These are phyloP conservation scores for Saccharomyces eubayanus DNA, from an alignment of 805 yeast genomes.

Conservation along the genomic window DNA sequence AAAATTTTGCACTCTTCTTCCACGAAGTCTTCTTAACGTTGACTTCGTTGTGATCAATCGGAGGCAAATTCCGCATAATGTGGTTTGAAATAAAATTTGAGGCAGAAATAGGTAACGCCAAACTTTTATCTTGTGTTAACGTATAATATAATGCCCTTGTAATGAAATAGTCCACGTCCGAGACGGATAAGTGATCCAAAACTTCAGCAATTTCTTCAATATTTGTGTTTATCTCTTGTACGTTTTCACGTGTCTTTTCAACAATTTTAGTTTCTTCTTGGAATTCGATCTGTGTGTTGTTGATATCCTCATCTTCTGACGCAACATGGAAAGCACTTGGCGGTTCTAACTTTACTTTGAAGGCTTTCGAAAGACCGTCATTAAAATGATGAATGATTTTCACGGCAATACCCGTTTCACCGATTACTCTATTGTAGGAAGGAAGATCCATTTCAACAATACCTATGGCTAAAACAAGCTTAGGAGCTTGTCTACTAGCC, in stretches of 20 bases:
- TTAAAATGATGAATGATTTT: conserved; percentile 55
- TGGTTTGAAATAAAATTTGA: conserved; percentile 69
- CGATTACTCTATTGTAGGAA: conserved; percentile 40
- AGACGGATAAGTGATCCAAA: conserved; percentile 38
- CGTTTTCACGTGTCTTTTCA: conserved; percentile 4
- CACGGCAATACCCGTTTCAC: conserved; percentile 73
- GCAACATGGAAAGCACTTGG: conserved; percentile 32
- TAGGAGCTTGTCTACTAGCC: conserved; percentile 51
- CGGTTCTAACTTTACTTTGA: conserved; percentile 36
- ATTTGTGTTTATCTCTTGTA: conserved; percentile 4
- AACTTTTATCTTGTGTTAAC: conserved; percentile 41
- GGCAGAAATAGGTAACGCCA: conserved; percentile 59
- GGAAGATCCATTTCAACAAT: conserved; percentile 42
- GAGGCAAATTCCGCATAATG: conserved; percentile 65
- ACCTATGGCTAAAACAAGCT: conserved; percentile 68
- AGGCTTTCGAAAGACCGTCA: conserved; percentile 53
- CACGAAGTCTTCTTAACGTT: conserved; percentile 75
- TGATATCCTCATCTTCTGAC: conserved; percentile 7
- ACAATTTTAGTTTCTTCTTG: conserved; percentile 4
- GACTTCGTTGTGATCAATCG: conserved; percentile 43
- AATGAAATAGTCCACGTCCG: conserved; percentile 70
- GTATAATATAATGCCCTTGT: conserved; percentile 63
- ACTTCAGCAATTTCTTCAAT: conserved; percentile 32
- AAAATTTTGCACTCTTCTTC: conserved; percentile 80
- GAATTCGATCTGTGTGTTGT: conserved; percentile 1